These are phyloP conservation scores for Populus trichocarpa DNA, from an alignment of 441 rosid species.

Conservation along the genomic window DNA sequence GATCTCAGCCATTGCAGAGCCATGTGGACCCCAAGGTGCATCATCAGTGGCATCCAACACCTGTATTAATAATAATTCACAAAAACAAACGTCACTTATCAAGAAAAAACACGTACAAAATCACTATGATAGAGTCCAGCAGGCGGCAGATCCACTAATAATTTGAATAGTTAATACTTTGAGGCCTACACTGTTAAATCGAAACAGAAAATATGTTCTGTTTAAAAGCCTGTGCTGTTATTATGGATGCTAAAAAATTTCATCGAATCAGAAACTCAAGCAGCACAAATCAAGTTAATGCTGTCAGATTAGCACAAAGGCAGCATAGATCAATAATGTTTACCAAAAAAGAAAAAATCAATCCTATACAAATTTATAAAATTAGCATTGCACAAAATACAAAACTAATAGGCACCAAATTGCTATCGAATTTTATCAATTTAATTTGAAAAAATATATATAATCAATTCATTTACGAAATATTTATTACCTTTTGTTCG, in stretches of 20 bases:
- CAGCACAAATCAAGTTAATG: not conserved
- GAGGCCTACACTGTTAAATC: not conserved
- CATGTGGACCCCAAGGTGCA: slow-evolving; percentile 99
- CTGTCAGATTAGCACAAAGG: not conserved
- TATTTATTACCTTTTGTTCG: slow-evolving; percentile 74
- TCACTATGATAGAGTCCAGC: not conserved
- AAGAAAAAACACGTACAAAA: not conserved
- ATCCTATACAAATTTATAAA: not conserved
- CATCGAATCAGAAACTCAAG: not conserved
- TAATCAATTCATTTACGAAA: not conserved
- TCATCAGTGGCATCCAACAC: slow-evolving; percentile 97
- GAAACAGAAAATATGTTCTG: not conserved
- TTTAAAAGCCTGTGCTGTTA: no score
- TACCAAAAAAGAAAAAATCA: not conserved
- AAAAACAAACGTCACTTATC: not conserved
- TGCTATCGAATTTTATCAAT: not conserved
- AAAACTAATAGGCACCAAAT: not conserved
- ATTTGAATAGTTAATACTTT: no score
- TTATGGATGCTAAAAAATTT: not conserved
- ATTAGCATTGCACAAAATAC: not conserved
- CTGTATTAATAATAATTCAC: slow-evolving; percentile 32
- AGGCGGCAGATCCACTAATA: not conserved
- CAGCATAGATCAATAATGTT: not conserved
- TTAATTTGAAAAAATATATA: not conserved
- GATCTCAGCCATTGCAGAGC: slow-evolving; percentile 87